Base-by-base conservation (phyloP, 441 rosid genomes). In the Metrosideros polymorpha region DNA sequence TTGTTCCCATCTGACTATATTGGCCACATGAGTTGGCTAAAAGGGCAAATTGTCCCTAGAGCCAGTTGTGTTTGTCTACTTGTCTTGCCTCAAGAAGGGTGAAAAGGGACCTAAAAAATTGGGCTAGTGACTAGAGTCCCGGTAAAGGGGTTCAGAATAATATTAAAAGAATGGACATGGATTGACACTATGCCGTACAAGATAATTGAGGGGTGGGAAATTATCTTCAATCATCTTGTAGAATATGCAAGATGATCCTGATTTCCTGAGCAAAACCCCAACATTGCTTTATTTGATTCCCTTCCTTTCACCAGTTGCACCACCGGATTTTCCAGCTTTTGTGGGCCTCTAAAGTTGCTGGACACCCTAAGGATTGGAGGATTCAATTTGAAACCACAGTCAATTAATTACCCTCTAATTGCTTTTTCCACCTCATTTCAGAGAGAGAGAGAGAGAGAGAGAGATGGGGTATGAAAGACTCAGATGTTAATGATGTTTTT, bases 231-330 rank as follows among this genome's bases (percentile, higher is more conserved):
- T 32, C 49, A 42, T 71, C 79, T 71, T 47, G 18, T 87, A 82
- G 92, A 83, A 90, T 92, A 92, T 91, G 86, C 93, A 52, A 2
- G 76, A 63, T 17, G 89, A 89, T 85, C 85, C 88, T 49, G 47
- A 59, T 86, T 85, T 88, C 82, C 82, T 63, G 86, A 59, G 54
- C 57, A 85, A 56, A 89, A 88, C 87, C 84, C 88, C 83, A 24
- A 2, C 84, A 66, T 66, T 82, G 76, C 90, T 88, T 89, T 91
- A 52, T 39, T 86, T 87, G 90, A 90, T 86, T 90, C 91, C 86
- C 25, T 57, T 39, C 84, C 88, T 87, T 79, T 86, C 88, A 43
- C 89, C 86, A 57, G 63, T 85, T 84, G 85, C 90, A 84, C 85
- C 86, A n/a, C 88, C 75, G 66, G 86, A 85, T 71, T 45, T 71